Evolutionary conservation across 495 filamentous ascomycete genomes (phyloP).

Genomic region (Venustampulla echinocandica): DNA sequence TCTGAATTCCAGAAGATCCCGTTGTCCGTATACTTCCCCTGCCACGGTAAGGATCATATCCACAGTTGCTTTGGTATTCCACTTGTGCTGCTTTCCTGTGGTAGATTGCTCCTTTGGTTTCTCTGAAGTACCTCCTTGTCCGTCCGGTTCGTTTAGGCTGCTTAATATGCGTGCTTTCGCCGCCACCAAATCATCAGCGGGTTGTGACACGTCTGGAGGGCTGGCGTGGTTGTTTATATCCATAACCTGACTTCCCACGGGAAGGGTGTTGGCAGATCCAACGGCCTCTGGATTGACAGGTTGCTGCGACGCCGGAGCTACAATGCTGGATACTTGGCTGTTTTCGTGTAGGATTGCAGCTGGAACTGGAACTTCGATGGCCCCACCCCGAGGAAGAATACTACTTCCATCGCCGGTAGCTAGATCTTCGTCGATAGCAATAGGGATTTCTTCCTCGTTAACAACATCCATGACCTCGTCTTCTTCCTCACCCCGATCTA

Average conservation of each 20-base stretch:
- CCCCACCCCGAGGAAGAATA: neutral
- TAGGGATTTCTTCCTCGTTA: constrained; percentile 22
- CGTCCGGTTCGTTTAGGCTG: constrained; percentile 38
- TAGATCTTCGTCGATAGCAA: constrained; percentile 14
- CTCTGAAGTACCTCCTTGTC: neutral
- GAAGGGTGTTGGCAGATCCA: neutral
- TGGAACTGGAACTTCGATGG: constrained; percentile 6
- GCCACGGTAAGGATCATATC: constrained; percentile 90
- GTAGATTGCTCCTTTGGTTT: constrained; percentile 9
- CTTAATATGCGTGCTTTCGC: constrained; percentile 37
- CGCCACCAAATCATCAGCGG: constrained; percentile 11
- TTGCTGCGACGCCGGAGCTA: neutral
- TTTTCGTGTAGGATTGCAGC: too few species aligned
- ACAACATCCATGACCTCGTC: constrained; percentile 18
- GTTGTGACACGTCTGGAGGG: neutral
- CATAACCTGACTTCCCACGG: neutral
- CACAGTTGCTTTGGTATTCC: constrained; percentile 51
- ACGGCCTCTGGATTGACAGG: too few species aligned
- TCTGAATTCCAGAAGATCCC: constrained; percentile 70
- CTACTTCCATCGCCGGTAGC: too few species aligned
- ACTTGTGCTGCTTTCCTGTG: constrained; percentile 19
- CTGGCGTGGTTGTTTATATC: neutral
- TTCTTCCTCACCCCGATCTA: constrained; percentile 24
- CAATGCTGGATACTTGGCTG: constrained; percentile 16
- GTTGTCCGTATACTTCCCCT: constrained; percentile 85